Conservation (phyloP, 352 stramenopile species). For the Phytophthora nicotianae region DNA sequence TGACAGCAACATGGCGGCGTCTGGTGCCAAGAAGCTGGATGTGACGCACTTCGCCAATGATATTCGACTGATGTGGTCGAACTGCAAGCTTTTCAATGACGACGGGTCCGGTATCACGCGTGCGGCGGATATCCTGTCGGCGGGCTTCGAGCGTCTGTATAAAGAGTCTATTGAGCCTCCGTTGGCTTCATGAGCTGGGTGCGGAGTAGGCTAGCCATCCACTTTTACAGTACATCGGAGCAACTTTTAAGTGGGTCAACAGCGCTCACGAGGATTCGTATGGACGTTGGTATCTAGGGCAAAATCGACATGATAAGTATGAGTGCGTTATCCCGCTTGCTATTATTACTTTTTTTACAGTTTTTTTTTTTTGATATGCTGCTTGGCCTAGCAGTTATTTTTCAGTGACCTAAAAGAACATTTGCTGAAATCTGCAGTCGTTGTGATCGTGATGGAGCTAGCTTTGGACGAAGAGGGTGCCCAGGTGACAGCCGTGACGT, state of each 20-base stretch:
- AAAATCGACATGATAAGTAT: slow-evolving; percentile 33
- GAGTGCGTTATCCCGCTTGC: slow-evolving; percentile 21
- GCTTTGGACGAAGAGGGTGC: slow-evolving; percentile 82
- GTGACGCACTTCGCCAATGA: slow-evolving; percentile 68
- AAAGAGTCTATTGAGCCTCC: slow-evolving; percentile 47
- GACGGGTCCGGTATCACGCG: slow-evolving; percentile 80
- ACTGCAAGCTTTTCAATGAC: slow-evolving; percentile 88
- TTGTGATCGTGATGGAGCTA: slow-evolving; percentile 61
- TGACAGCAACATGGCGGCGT: slow-evolving; percentile 36
- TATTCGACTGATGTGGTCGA: slow-evolving; percentile 82
- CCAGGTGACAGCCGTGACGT: slow-evolving; percentile 81
- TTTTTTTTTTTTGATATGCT: too few species aligned
- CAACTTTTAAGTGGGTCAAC: slow-evolving; percentile 10
- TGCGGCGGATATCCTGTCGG: slow-evolving; percentile 68
- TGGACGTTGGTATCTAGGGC: slow-evolving; percentile 28
- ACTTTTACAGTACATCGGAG: slow-evolving; percentile 15
- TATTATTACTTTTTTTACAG: slow-evolving; percentile 28
- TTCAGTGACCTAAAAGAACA: slow-evolving; percentile 1
- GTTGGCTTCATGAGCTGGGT: slow-evolving; percentile 24
- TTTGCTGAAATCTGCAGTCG: slow-evolving; percentile 13
- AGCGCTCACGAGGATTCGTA: slow-evolving; percentile 9
- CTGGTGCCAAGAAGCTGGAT: slow-evolving; percentile 49
- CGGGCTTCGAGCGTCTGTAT: slow-evolving; percentile 69
- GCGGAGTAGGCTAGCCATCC: slow-evolving; percentile 1
- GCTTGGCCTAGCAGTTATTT: slow-evolving; percentile 12